A percentile compares a stretch with the other conserved stretches of the same genome.
These are phyloP conservation scores for Lactifluus volemus DNA, from an alignment of 768 basidiomycete species.

Conservation along the genomic window DNA sequence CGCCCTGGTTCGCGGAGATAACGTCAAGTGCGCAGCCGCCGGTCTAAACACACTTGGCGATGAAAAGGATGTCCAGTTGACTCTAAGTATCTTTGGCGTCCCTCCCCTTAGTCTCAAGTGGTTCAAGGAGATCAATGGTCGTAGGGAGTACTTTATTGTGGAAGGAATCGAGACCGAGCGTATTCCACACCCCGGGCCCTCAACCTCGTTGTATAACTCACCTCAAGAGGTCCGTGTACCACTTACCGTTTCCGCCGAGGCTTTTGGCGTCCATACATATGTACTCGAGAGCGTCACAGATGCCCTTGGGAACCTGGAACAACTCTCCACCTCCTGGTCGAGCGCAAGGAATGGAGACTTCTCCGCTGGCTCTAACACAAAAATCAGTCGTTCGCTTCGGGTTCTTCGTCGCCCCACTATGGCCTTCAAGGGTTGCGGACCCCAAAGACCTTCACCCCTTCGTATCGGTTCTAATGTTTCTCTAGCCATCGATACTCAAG, in stretches of 20 bases:
- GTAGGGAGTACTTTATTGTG: slow-evolving; percentile 63
- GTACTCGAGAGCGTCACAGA: slow-evolving; percentile 79
- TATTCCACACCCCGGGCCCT: slow-evolving; percentile 25
- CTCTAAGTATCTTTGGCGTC: slow-evolving; percentile 61
- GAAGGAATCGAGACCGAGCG: slow-evolving; percentile 72
- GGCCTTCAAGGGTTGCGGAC: slow-evolving; percentile 66
- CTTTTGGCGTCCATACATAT: slow-evolving; percentile 62
- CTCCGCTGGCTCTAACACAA: slow-evolving; percentile 31
- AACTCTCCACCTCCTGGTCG: slow-evolving; percentile 5
- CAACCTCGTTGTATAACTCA: slow-evolving; percentile 21
- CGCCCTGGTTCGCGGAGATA: slow-evolving; percentile 32
- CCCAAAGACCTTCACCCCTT: slow-evolving; percentile 59
- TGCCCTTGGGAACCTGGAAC: slow-evolving; percentile 59
- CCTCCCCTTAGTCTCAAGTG: slow-evolving; percentile 73
- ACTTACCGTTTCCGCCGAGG: slow-evolving; percentile 51
- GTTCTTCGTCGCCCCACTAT: slow-evolving; percentile 65
- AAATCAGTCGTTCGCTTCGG: slow-evolving; percentile 50
- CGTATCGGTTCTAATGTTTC: slow-evolving; percentile 60
- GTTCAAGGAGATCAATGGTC: slow-evolving; percentile 59
- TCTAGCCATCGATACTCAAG: slow-evolving; percentile 43
- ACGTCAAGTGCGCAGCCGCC: slow-evolving; percentile 47
- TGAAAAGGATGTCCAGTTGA: slow-evolving; percentile 44
- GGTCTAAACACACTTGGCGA: slow-evolving; percentile 40
- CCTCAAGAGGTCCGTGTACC: slow-evolving; percentile 62
- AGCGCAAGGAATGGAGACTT: slow-evolving; percentile 15